Percentiles rank a stretch among this genome's conserved stretches.
Conservation (phyloP, 345 rosid species). For the Firmiana major region DNA sequence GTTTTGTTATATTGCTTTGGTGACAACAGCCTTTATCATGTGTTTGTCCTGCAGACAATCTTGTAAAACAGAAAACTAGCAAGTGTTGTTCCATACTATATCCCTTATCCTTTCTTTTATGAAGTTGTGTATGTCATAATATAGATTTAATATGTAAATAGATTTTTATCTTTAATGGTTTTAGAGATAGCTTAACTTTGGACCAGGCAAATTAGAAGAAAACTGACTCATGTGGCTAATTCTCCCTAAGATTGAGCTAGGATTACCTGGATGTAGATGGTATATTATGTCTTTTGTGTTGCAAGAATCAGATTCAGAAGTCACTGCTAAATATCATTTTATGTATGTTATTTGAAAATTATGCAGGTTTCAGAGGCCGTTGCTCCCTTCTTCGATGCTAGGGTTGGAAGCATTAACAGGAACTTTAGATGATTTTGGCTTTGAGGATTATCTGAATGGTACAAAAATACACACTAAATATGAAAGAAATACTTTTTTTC, state of each 20-base stretch:
- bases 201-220: not conserved
- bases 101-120: not conserved
- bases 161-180: not conserved
- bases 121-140: not conserved
- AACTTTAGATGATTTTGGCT: constrained; percentile 72
- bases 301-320: not conserved
- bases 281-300: not conserved
- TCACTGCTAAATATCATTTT: not conserved
- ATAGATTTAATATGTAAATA: not conserved
- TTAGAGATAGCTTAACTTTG: not conserved
- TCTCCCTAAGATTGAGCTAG: not conserved
- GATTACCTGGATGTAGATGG: not conserved
- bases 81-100: not conserved
- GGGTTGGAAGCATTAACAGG: constrained; percentile 87
- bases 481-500: not conserved
- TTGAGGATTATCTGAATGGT: constrained; percentile 95
- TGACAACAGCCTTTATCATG: not conserved
- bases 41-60: not conserved
- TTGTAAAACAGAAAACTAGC: not conserved
- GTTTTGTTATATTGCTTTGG: not conserved
- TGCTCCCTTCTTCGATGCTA: constrained; percentile 90
- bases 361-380: constrained; percentile 89
- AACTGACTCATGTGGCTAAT: not conserved
- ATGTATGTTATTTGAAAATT: not conserved
- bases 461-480: not conserved